Conservation (phyloP, 352 stramenopile species). For the Phytophthora sp. region DNA sequence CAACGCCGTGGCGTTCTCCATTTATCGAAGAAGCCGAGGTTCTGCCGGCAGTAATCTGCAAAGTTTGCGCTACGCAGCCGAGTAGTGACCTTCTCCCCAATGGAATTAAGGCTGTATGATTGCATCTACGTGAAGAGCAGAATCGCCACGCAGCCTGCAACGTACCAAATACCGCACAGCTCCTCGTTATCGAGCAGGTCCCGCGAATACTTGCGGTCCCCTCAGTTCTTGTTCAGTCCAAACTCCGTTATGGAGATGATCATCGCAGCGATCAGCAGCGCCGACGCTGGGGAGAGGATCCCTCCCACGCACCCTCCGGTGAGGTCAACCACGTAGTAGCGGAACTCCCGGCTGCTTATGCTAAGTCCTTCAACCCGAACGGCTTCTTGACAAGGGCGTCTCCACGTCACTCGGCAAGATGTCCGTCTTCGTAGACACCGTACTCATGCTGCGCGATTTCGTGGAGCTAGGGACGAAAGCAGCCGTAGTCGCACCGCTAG, state of each 20-base stretch:
- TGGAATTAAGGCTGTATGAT: slow-evolving; percentile 55
- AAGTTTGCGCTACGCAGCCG: slow-evolving; percentile 57
- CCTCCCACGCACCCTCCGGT: slow-evolving; percentile 33
- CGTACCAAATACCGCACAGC: slow-evolving; percentile 32
- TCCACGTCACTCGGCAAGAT: slow-evolving; percentile 27
- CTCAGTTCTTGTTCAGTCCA: slow-evolving; percentile 32
- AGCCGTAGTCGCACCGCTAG: background rate
- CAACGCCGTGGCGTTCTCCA: slow-evolving; percentile 59
- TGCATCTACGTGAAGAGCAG: slow-evolving; percentile 48
- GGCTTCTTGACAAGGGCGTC: slow-evolving; percentile 26
- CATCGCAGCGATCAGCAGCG: slow-evolving; percentile 49
- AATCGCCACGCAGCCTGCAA: slow-evolving; percentile 36
- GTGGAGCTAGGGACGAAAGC: background rate
- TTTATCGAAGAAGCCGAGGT: slow-evolving; percentile 79
- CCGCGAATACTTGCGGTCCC: slow-evolving; percentile 31
- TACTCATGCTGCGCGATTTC: slow-evolving; percentile 17
- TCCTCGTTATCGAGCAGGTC: slow-evolving; percentile 45
- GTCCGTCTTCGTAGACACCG: slow-evolving; percentile 26
- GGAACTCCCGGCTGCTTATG: slow-evolving; percentile 14
- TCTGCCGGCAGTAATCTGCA: slow-evolving; percentile 39
- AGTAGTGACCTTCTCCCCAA: slow-evolving; percentile 49
- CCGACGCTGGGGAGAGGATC: slow-evolving; percentile 42
- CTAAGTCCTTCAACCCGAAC: slow-evolving; percentile 22
- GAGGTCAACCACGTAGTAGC: slow-evolving; percentile 28
- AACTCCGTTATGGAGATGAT: slow-evolving; percentile 57